Conservation (phyloP, 129 eudicot genomes). For the Centrapalus pauciflorus region DNA sequence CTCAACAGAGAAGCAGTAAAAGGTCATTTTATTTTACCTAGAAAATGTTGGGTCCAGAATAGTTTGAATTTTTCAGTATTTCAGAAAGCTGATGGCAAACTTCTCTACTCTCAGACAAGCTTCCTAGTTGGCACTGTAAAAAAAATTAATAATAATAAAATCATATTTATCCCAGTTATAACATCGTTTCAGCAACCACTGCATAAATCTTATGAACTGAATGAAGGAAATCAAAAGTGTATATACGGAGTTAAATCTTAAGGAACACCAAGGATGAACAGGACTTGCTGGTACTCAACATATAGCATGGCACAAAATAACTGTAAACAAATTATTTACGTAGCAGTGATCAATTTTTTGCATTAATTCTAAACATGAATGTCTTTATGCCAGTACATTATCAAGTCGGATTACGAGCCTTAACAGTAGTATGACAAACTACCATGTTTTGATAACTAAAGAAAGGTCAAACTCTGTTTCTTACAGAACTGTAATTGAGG, state of each 20-base stretch:
- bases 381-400: background rate
- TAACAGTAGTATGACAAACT: background rate
- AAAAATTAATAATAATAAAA: too few relatives aligned
- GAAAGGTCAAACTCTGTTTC: background rate
- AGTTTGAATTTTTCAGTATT: background rate
- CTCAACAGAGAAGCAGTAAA: background rate
- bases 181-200: background rate
- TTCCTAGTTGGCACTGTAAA: conserved; percentile 17
- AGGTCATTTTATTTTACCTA: conserved; percentile 15
- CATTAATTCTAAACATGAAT: background rate
- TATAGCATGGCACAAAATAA: background rate
- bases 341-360: background rate
- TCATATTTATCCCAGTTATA: conserved; percentile 7
- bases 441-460: background rate
- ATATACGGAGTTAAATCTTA: background rate
- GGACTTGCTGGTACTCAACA: background rate
- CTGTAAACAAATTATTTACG: background rate
- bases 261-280: background rate
- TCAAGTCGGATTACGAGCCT: background rate
- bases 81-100: background rate
- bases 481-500: background rate
- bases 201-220: background rate
- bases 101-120: conserved; percentile 17
- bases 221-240: background rate
- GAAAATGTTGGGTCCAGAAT: conserved; percentile 6